These are phyloP conservation scores for Phylloporus sp. DNA, from an alignment of 768 basidiomycete genomes.

Conservation along the genomic window DNA sequence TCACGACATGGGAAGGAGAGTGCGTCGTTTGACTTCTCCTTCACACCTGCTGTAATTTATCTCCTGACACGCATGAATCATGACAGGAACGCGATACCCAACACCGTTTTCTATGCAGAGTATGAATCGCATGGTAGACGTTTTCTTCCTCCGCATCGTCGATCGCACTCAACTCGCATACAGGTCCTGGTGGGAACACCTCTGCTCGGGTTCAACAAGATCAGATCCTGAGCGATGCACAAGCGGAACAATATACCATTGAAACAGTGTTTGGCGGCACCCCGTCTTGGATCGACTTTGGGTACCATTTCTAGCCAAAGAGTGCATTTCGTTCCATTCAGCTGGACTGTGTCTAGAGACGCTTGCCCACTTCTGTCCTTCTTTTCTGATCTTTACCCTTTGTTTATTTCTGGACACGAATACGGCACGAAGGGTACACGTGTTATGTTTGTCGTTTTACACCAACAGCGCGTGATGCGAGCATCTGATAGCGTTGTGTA, in stretches of 20 bases:
- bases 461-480: too few relatives aligned
- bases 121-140: conserved; percentile 46
- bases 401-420: background rate
- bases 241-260: conserved; percentile 36
- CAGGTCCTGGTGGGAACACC: conserved; percentile 54
- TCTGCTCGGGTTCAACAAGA: conserved; percentile 42
- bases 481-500: too few relatives aligned
- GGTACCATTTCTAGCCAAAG: conserved; percentile 31
- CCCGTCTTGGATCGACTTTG: conserved; percentile 55
- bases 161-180: background rate
- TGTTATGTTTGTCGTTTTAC: too few relatives aligned
- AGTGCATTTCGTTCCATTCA: background rate
- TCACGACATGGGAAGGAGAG: conserved; percentile 38
- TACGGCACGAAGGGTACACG: too few relatives aligned
- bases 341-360: background rate
- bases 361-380: background rate
- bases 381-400: background rate
- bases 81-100: conserved; percentile 45
- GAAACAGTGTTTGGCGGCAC: conserved; percentile 47
- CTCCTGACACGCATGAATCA: conserved; percentile 27
- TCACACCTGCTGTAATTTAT: background rate
- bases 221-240: conserved; percentile 38
- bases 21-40: conserved; percentile 2
- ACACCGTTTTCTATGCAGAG: conserved; percentile 59
- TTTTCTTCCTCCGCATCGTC: background rate